A percentile compares a stretch with the other conserved stretches of the same genome.
Evolutionary conservation across 1,284 basidiomycete species (phyloP).

Genomic region (Neolentinus lepideus): DNA sequence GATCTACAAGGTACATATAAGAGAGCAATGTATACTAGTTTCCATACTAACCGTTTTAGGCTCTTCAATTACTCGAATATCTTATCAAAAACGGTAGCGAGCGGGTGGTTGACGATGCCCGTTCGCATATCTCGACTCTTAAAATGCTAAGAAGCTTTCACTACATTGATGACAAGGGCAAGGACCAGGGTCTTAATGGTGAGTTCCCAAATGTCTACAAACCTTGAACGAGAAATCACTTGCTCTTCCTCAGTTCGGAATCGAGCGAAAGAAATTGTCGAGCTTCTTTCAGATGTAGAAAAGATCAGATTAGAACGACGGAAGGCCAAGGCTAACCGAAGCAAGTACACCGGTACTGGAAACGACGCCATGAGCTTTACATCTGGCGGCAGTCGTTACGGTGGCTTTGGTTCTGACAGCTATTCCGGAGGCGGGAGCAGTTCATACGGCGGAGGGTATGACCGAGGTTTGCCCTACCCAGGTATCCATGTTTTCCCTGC

Average conservation of each 20-base stretch:
- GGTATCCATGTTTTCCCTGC: neutral
- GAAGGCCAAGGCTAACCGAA: slow-evolving; percentile 90
- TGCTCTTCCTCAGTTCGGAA: slow-evolving; percentile 73
- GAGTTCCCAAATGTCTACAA: neutral
- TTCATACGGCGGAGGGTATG: slow-evolving; percentile 28
- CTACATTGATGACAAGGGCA: slow-evolving; percentile 98
- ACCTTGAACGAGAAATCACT: neutral
- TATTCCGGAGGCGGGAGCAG: slow-evolving; percentile 34
- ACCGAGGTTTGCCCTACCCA: slow-evolving; percentile 12
- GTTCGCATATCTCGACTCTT: slow-evolving; percentile 90
- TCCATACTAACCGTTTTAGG: slow-evolving; percentile 43
- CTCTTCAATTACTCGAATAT: slow-evolving; percentile 93
- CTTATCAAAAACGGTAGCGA: slow-evolving; percentile 98
- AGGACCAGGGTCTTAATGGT: slow-evolving; percentile 99
- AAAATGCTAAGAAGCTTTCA: slow-evolving; percentile 99
- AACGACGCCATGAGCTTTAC: slow-evolving; percentile 68
- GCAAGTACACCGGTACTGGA: slow-evolving; percentile 86
- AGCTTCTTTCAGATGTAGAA: slow-evolving; percentile 88
- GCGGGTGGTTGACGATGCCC: slow-evolving; percentile 95
- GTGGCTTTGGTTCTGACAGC: slow-evolving; percentile 77
- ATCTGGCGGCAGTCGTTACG: slow-evolving; percentile 53
- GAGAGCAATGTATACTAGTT: too few species aligned
- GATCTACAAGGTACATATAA: slow-evolving; percentile 95
- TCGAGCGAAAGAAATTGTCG: slow-evolving; percentile 86
- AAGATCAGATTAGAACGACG: slow-evolving; percentile 84